Percentiles rank a stretch among this genome's conserved stretches.
Evolutionary conservation across 139 green algal genomes (phyloP).

Genomic region (Mychonastes homosphaera): DNA sequence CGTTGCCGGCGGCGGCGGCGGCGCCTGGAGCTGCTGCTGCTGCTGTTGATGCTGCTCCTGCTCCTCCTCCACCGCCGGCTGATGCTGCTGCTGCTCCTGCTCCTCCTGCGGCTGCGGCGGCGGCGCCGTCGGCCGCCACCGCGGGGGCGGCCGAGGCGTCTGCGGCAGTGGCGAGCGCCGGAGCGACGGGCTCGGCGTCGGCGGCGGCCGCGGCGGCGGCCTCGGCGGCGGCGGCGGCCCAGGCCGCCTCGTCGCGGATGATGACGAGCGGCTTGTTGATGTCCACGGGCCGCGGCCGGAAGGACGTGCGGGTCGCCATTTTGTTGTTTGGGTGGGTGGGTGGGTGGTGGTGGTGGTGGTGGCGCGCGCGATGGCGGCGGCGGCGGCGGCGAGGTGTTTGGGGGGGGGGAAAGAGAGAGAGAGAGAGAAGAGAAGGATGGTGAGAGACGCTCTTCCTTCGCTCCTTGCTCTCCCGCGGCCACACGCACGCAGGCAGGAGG

Average conservation of each 20-base stretch:
- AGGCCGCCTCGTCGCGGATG: constrained; percentile 48
- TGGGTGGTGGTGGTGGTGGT: too few species aligned
- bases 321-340: too few species aligned
- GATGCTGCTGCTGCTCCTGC: background rate
- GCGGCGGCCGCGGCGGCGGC: constrained; percentile 5
- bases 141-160: background rate
- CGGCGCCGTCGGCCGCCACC: background rate
- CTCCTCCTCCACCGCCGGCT: background rate
- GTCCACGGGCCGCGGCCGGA: constrained; percentile 64
- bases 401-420: too few species aligned
- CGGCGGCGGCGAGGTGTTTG: too few species aligned
- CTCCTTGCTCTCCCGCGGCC: too few species aligned
- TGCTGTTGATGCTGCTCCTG: background rate
- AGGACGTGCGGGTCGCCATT: constrained; percentile 33
- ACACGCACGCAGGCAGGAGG: too few species aligned
- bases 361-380: too few species aligned
- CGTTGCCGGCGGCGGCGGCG: background rate
- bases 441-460: too few species aligned
- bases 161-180: constrained; percentile 14
- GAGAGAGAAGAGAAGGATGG: too few species aligned
- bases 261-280: constrained; percentile 55
- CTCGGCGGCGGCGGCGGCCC: constrained; percentile 3
- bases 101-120: background rate
- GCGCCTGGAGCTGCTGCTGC: background rate
- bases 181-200: background rate